Evolutionary conservation across 768 basidiomycete genomes (phyloP), one percentile per base, ranked within the genome.

Genomic region (Coprinopsis cinerea): DNA sequence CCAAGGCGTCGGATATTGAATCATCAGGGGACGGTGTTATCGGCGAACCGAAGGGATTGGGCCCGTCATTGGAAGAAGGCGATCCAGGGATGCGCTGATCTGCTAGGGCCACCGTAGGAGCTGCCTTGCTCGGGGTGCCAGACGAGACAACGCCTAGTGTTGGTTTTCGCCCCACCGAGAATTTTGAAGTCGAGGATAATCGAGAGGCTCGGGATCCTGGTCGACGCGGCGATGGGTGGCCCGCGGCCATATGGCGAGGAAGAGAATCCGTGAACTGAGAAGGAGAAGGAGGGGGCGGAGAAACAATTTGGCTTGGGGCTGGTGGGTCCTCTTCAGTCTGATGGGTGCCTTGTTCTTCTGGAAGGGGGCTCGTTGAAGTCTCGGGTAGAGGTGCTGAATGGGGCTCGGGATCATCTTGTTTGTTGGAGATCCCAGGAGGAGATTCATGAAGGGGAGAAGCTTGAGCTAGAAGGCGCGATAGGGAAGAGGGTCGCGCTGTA

Each of bases 391-490:
- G 28, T n/a, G 44, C 44, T 5, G 44, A 32, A 36, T 59, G 45
- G 43, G 39, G 61, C 51, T 54, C n/a, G 27, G n/a, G 15, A 41
- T 53, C 48, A 46, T 42, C 36, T 5, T 6, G 11, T 5, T 4
- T 18, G 28, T 11, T 32, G 4, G 5, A 3, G 27, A 32, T 30
- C 4, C 44, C 6, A 32, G 44, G 20, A 45, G 30, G 26, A 27
- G 41, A 49, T 9, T 57, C 78, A 20, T 71, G 61, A 17, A 73
- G 66, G 20, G 71, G 61, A 11, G 77, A 66, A 3, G 88, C 89
- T 57, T 91, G 88, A 0, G 88, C 88, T 20, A 91, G 70, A 2
- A 92, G 69, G 23, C 86, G 79, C 13, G 88, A 90, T 52, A 92
- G 70, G 2, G 88, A 89, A 4, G 88, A 90, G 1, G 84, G 87